These are phyloP conservation scores for Cymbopogon flexuosus DNA, from an alignment of 202 grass and related monocot genomes.

Conservation along the genomic window DNA sequence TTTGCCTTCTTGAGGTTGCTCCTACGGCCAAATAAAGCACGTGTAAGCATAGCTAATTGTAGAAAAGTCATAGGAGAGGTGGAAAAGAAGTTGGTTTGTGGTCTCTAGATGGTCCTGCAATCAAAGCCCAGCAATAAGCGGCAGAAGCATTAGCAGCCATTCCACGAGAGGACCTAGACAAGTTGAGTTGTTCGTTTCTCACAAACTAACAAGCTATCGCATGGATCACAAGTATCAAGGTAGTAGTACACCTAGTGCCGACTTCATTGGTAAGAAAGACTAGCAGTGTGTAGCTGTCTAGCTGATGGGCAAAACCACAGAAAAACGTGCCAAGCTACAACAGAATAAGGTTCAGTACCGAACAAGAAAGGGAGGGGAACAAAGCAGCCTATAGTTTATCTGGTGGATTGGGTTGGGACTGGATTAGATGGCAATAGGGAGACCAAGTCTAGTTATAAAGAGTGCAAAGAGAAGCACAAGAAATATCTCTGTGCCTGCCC, in stretches of 20 bases:
- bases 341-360: neutral
- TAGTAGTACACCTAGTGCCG: neutral
- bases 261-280: neutral
- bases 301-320: neutral
- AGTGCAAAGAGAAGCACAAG: neutral
- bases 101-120: conserved; percentile 31
- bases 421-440: neutral
- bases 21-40: conserved; percentile 13
- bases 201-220: neutral
- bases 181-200: conserved; percentile 15
- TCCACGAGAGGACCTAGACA: conserved; percentile 1
- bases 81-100: conserved; percentile 29
- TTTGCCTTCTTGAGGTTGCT: conserved; percentile 30
- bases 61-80: conserved; percentile 19
- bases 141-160: conserved; percentile 6
- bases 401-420: neutral
- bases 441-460: conserved; percentile 18
- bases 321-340: neutral
- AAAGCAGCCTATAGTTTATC: neutral
- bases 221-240: neutral
- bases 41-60: conserved; percentile 37
- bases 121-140: conserved; percentile 12
- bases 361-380: neutral
- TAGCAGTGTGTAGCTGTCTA: neutral
- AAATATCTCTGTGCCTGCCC: conserved; percentile 13